Base-by-base conservation (phyloP, 2,329 filamentous ascomycete genomes). In the Graphilbum sp. region DNA sequence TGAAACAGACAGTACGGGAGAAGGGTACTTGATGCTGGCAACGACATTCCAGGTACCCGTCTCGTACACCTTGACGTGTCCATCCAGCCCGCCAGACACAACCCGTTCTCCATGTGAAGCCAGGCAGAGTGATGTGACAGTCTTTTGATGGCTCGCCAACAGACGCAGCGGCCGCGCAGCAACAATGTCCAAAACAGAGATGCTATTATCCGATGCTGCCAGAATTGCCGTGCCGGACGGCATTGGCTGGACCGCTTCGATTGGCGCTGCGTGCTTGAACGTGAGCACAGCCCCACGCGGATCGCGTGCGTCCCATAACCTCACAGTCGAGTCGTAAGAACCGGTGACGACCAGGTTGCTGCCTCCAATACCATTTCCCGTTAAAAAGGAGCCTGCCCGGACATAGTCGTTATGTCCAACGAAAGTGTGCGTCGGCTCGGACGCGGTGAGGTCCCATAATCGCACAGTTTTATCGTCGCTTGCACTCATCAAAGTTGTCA, bases 1-100 rank as follows among this genome's bases (percentile, higher is more conserved):
- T 42, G 71, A 73, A 42, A 96, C 69, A 10, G 85, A 82, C 12
- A 98, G 72, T 41, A 98, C 81, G 1, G 90, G 90, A 2, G 85
- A 82, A 5, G 85, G 79, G 58, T 96, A 98, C 60, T 96, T 98
- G 43, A 81, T 75, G 37, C 84, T 88, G 30, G 84, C 80, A n/a
- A 96, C 87, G 8, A 96, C 83, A 53, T 95, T 94, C 90, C 90
- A 98, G 36, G 75, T 79, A 1, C 77, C 78, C 1, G 87, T 95
- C 60, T 96, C 88, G 51, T 93, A 96, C 30, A 98, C 75, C 61
- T 98, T 98, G 61, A 96, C 78, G 58, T 96, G 90, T 10, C 90
- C 92, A 56, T 98, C 90, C 34, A 98, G 67, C 17, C 79, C 86
- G 57, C 86, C 90, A 46, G 79, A 87, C 38, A 98, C 72, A 40